These are phyloP conservation scores for Colletotrichum noveboracense DNA, from an alignment of 2,329 filamentous ascomycete species.

Conservation along the genomic window DNA sequence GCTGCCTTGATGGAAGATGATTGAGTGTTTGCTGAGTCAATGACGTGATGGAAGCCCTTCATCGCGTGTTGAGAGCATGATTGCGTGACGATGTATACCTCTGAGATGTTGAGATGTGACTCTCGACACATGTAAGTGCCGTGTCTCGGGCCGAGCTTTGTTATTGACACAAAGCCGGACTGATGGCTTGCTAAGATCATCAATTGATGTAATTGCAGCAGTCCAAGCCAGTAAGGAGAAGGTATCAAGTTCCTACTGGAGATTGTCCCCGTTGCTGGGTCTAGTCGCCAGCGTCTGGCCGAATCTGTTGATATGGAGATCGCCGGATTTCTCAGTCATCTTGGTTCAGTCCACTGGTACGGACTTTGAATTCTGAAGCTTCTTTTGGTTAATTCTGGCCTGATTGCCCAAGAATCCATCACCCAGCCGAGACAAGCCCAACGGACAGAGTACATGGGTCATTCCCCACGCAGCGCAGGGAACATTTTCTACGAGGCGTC, in stretches of 20 bases:
- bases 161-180: background rate
- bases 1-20: constrained; percentile 89
- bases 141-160: background rate
- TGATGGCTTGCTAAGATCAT: background rate
- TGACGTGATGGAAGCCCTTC: background rate
- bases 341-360: background rate
- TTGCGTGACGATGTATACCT: background rate
- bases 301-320: background rate
- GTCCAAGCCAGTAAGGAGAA: background rate
- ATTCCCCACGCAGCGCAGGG: background rate
- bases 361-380: background rate
- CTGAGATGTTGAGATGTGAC: background rate
- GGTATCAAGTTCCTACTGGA: background rate
- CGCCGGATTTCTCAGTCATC: background rate
- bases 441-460: background rate
- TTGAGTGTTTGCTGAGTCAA: constrained; percentile 25
- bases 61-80: background rate
- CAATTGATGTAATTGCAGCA: background rate
- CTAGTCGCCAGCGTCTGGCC: background rate
- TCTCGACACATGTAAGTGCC: background rate
- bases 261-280: background rate
- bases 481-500: background rate
- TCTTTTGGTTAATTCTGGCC: background rate
- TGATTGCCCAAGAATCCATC: background rate
- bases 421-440: background rate